A percentile compares a stretch with the other conserved stretches of the same genome.
phyloP scores from a whole-genome alignment of 352 stramenopile species.

The Elongisporangium undulatum region DNA sequence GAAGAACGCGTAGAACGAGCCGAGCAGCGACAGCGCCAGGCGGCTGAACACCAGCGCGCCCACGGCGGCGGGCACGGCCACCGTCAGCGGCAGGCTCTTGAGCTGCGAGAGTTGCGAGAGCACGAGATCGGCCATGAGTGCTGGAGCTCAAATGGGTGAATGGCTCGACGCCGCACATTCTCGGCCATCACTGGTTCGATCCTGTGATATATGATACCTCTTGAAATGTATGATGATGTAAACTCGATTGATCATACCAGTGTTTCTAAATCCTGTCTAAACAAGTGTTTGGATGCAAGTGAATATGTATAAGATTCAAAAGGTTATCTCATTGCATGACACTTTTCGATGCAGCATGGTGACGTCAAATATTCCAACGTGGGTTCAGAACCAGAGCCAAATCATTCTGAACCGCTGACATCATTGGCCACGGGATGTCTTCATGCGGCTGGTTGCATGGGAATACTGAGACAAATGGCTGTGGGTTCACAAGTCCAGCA shows the following conservation, averaged over 20 bases:
- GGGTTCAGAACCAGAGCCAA: too few relatives aligned
- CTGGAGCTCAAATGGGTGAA: neutral
- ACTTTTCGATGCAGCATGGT: neutral
- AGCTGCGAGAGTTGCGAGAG: constrained; percentile 16
- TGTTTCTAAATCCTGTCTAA: neutral
- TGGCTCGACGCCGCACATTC: neutral
- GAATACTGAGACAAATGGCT: too few relatives aligned
- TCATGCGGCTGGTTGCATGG: neutral
- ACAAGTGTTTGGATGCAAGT: neutral
- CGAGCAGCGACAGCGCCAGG: constrained; percentile 44
- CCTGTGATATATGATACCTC: neutral
- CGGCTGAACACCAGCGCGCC: constrained; percentile 47
- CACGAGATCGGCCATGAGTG: constrained; percentile 17
- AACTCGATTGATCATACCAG: too few relatives aligned
- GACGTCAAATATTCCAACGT: neutral
- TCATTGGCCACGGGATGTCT: neutral
- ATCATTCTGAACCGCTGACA: neutral
- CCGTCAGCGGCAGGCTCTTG: constrained; percentile 20
- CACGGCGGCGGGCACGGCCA: constrained; percentile 40
- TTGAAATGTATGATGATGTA: neutral
- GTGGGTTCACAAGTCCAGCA: neutral
- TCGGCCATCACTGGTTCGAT: neutral
- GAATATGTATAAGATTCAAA: neutral
- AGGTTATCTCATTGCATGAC: neutral
- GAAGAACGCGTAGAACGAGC: constrained; percentile 83